Percentiles rank a stretch among this genome's conserved stretches.
Evolutionary conservation across 2,329 filamentous ascomycete species (phyloP).

Genomic region (Exophiala alcalophila): DNA sequence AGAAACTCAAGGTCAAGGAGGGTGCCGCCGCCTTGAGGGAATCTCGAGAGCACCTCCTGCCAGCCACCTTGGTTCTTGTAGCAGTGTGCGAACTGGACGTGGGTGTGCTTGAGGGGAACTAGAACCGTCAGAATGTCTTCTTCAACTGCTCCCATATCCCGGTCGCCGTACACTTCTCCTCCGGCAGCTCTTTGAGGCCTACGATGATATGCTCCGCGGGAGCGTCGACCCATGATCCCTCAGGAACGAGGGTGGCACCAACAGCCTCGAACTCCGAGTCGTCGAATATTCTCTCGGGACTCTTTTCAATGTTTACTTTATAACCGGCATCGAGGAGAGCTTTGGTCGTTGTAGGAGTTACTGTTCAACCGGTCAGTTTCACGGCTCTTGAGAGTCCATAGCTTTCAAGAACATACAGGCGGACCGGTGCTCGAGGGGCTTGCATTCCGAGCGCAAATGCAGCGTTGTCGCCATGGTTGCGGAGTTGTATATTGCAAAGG

Average conservation of each 20-base stretch:
- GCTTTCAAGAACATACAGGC: constrained; percentile 18
- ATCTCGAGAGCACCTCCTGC: constrained; percentile 75
- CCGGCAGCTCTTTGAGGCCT: constrained; percentile 74
- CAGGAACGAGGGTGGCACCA: constrained; percentile 63
- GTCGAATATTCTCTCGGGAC: constrained; percentile 61
- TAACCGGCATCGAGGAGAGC: constrained; percentile 67
- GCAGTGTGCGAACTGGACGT: constrained; percentile 70
- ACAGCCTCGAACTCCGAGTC: constrained; percentile 58
- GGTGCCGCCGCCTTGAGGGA: constrained; percentile 70
- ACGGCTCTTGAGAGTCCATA: not conserved
- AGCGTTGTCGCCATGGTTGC: constrained; percentile 29
- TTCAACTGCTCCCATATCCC: not conserved
- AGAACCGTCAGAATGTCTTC: constrained; percentile 18
- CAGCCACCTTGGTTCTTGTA: constrained; percentile 77
- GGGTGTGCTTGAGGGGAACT: constrained; percentile 67
- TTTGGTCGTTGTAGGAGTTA: constrained; percentile 54
- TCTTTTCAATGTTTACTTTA: constrained; percentile 64
- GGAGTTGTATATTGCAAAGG: too few species aligned
- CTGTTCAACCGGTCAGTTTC: constrained; percentile 6
- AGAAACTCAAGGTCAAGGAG: constrained; percentile 88
- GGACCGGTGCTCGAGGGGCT: constrained; percentile 30
- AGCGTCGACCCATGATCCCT: constrained; percentile 65
- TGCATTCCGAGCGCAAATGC: constrained; percentile 29
- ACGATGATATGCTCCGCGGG: constrained; percentile 68
- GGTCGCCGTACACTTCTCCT: constrained; percentile 49